Conservation (phyloP, 2,329 filamentous ascomycete genomes). For the Trichoderma brevicompactum region DNA sequence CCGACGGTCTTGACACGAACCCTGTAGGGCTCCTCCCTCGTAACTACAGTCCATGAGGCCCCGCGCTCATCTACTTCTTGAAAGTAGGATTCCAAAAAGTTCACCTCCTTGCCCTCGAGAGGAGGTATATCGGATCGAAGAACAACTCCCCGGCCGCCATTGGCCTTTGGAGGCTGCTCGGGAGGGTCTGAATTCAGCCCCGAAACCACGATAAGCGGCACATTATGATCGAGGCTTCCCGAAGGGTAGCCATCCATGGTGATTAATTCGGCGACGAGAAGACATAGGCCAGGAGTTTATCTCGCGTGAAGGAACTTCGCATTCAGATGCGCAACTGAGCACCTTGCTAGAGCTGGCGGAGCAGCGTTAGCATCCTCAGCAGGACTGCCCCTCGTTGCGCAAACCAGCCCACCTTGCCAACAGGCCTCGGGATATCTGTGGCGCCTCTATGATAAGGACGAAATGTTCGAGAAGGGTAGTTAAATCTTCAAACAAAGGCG, state of each 20-base stretch:
- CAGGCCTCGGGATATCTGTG: neutral
- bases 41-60: conserved; percentile 69
- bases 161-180: conserved; percentile 55
- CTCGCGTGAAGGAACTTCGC: conserved; percentile 5
- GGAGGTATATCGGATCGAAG: conserved; percentile 73
- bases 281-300: conserved; percentile 29
- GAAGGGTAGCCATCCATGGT: conserved; percentile 78
- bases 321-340: conserved; percentile 23
- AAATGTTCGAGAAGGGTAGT: neutral
- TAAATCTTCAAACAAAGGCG: neutral
- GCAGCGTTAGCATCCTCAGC: conserved; percentile 13
- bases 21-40: conserved; percentile 55
- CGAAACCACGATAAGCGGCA: conserved; percentile 81
- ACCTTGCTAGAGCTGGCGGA: conserved; percentile 14
- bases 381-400: conserved; percentile 24
- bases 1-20: conserved; percentile 76
- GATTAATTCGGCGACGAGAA: conserved; percentile 30
- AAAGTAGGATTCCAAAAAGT: conserved; percentile 68
- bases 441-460: neutral
- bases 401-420: conserved; percentile 9
- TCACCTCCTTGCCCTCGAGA: conserved; percentile 67
- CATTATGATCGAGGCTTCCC: conserved; percentile 83
- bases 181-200: conserved; percentile 63
- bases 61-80: conserved; percentile 65
- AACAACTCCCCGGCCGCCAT: conserved; percentile 62